Evolutionary conservation across 225 moss, liverwort and hornwort genomes (phyloP).

Genomic region (Marchantia paleacea): DNA sequence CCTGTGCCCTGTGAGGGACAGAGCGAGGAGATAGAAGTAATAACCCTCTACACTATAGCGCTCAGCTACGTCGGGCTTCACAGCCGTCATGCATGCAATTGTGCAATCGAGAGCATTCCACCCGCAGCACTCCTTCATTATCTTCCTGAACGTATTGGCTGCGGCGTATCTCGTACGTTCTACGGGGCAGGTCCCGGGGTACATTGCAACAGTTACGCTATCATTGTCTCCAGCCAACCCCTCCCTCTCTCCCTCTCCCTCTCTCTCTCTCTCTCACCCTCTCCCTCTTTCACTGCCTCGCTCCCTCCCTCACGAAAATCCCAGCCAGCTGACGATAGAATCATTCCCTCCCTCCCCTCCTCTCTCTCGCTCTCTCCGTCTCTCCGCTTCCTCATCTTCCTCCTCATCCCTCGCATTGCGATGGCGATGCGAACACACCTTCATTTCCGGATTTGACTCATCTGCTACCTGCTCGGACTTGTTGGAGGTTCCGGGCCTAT

Average conservation of each 20-base stretch:
- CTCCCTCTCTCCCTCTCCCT: not conserved
- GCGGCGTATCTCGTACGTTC: not conserved
- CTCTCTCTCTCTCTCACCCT: not conserved
- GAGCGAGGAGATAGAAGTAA: not conserved
- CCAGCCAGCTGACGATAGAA: not conserved
- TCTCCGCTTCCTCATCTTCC: not conserved
- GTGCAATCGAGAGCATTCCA: constrained; percentile 11
- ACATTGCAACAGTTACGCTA: constrained; percentile 11
- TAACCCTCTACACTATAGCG: not conserved
- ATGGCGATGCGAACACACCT: too few relatives aligned
- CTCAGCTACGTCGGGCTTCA: not conserved
- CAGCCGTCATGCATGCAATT: constrained; percentile 26
- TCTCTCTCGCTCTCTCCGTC: not conserved
- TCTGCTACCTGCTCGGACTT: too few relatives aligned
- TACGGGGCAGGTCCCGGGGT: not conserved
- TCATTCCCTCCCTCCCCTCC: not conserved
- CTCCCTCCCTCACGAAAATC: not conserved
- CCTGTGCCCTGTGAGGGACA: not conserved
- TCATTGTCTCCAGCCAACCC: not conserved
- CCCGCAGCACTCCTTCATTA: not conserved
- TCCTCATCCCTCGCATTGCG: too few relatives aligned
- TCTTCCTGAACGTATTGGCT: constrained; percentile 3
- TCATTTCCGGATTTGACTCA: too few relatives aligned
- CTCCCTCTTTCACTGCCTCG: not conserved
- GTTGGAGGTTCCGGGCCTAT: not conserved